Evolutionary conservation across 2,329 filamentous ascomycete genomes (phyloP).

Genomic region (Fusarium veterinarium): DNA sequence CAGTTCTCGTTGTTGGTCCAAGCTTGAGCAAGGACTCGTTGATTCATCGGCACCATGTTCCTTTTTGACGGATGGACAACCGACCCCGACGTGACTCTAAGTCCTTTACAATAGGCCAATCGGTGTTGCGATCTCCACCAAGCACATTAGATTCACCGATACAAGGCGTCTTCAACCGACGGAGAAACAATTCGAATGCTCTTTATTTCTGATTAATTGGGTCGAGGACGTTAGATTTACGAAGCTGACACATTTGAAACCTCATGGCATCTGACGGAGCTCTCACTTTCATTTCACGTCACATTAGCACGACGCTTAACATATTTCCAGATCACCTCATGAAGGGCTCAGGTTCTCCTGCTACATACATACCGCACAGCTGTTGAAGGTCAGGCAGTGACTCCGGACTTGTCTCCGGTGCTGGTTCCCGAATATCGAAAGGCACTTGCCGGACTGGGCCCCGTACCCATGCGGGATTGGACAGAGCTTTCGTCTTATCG

Average conservation of each 20-base stretch:
- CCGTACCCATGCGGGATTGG: background rate
- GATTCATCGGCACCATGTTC: slow-evolving; percentile 16
- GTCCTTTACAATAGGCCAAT: slow-evolving; percentile 8
- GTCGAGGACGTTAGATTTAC: background rate
- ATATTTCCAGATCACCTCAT: background rate
- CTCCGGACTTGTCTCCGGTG: slow-evolving; percentile 15
- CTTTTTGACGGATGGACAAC: slow-evolving; percentile 11
- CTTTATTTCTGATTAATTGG: background rate
- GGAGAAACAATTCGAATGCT: background rate
- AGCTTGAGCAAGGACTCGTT: slow-evolving; percentile 19
- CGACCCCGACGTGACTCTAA: slow-evolving; percentile 12
- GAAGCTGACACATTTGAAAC: background rate
- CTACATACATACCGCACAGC: background rate
- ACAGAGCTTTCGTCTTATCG: slow-evolving; percentile 8
- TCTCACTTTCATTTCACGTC: background rate
- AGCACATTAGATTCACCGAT: slow-evolving; percentile 31
- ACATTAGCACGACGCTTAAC: background rate
- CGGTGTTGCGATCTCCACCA: slow-evolving; percentile 2
- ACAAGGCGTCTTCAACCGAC: slow-evolving; percentile 34
- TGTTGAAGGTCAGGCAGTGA: slow-evolving; percentile 9
- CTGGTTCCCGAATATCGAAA: slow-evolving; percentile 15
- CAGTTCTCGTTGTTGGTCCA: slow-evolving; percentile 14
- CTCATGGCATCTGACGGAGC: background rate
- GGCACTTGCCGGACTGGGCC: slow-evolving; percentile 7
- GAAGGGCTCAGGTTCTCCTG: background rate